These are phyloP conservation scores for Cladosporium colombiae DNA, from an alignment of 2,329 filamentous ascomycete genomes.

Conservation along the genomic window DNA sequence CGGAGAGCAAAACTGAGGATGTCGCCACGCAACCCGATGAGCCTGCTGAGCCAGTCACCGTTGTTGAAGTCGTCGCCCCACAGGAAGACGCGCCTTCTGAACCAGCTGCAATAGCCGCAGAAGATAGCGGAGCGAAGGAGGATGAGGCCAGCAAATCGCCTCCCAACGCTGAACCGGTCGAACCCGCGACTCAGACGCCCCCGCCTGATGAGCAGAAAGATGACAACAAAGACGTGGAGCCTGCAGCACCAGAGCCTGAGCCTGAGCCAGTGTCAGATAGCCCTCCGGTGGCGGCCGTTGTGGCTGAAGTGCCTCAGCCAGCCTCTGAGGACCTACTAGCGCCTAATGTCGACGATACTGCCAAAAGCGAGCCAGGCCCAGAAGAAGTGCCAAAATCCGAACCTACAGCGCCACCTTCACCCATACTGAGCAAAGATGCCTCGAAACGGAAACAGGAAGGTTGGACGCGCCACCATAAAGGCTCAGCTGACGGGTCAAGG, in stretches of 20 bases:
- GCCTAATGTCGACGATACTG: not conserved
- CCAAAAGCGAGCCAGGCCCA: not conserved
- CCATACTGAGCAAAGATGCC: slow-evolving; percentile 10
- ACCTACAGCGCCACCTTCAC: slow-evolving; percentile 11
- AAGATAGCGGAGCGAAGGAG: not conserved
- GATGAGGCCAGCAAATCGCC: not conserved
- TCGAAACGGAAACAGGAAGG: slow-evolving; percentile 8
- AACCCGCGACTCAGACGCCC: not conserved
- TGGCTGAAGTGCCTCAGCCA: not conserved
- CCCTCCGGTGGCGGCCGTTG: not conserved
- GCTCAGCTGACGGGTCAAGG: not conserved
- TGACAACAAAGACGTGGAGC: not conserved
- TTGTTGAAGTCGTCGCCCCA: not conserved
- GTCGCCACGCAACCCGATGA: not conserved
- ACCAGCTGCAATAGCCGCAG: not conserved
- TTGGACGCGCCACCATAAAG: slow-evolving; percentile 8
- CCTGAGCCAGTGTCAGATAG: not conserved
- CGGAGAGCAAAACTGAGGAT: not conserved
- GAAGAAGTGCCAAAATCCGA: not conserved
- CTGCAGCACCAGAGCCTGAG: not conserved
- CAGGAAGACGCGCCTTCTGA: not conserved
- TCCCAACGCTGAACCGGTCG: not conserved
- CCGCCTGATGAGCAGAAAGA: not conserved
- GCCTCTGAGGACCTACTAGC: not conserved
- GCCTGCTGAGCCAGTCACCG: not conserved